Base-by-base conservation (phyloP, 2,329 filamentous ascomycete genomes). In the Colletotrichum liaoningense region DNA sequence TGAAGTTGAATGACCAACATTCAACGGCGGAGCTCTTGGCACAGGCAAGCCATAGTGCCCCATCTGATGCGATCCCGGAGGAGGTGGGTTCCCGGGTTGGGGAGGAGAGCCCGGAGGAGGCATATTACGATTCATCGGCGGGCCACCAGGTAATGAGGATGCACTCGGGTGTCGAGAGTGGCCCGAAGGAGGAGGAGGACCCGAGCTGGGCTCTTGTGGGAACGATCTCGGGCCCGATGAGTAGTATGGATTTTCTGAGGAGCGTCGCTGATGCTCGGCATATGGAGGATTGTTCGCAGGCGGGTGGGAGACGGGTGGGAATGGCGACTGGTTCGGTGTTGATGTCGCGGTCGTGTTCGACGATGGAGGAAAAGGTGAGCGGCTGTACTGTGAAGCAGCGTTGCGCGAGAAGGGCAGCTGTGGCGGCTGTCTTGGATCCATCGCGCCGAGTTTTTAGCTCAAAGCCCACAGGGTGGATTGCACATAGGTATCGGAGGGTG, bases 21-120 rank as follows among this genome's bases (percentile, higher is more conserved):
- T 79, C 26, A 85, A 79, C 5, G 83, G 81, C 63, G 85, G 85
- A 16, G 84, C 83, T 55, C 86, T 81, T 7, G 87, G 87, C 12
- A 84, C 84, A 22, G 86, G 87, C 33, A 87, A 82, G 3, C 84
- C 82, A 69, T 88, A 88, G 72, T 82, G 79, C 75, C 80, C 77
- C 76, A 83, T 77, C 81, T 75, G 75, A 66, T 75, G 79, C 65
- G 78, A 73, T 49, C 42, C 42, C 71, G 78, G 81, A 49, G 78
- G 80, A 46, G 75, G 79, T 58, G 79, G 78, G n/a, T 78, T 78
- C 5, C 81, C 80, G 73, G 78, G 81, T 66, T 82, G 83, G 49
- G 84, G 83, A 74, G 87, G 86, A 69, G 86, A 87, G 58, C 79
- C 81, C 11, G 83, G 84, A 49, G 86, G 86, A 67, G 86, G 85